Evolutionary conservation across 2,329 filamentous ascomycete genomes (phyloP), one percentile per base, ranked within the genome.

Genomic region (Decorospora gaudefroyi): DNA sequence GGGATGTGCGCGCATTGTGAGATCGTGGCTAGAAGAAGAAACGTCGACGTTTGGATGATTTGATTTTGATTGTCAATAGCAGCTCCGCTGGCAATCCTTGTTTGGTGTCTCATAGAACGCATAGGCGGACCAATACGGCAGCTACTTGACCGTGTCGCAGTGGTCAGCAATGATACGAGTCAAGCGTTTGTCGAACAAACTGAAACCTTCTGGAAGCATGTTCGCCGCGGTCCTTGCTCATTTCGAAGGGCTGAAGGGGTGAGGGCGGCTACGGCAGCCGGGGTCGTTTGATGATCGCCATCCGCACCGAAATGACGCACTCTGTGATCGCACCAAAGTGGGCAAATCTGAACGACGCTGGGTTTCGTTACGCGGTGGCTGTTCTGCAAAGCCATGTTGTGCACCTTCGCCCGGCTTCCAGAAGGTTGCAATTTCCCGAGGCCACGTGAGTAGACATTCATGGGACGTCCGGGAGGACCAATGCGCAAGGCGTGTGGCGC

Each of bases 121-220:
- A 22, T 35, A 27, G 26, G 31, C 27, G 17, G 31, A 32, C 12
- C 26, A 32, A 13, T 31, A 32, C 21, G 36, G 31, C 23, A 34
- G 21, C n/a, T 25, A 15, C 19, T 25, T 27, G 32, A 41, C 25
- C 12, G 34, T 41, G 18, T 17, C 22, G 12, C 15, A 9, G 19
- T 26, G 27, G 38, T 26, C 15, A 23, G 45, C 38, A 10, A 18
- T 31, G 19, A 30, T 19, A 28, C 38, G 19, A 49, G 47, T 47
- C 41, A 42, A 25, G 34, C 19, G 32, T 42, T 32, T 53, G 18
- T 51, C 39, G 55, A 63, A 59, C 21, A 41, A 51, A 56, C 49
- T 58, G 53, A 63, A 59, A 61, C 53, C 55, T 63, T 62, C 58
- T 62, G 54, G 59, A 62, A 62, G 57, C 52, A 51, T 59, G 57